phyloP scores from a whole-genome alignment of 2,329 filamentous ascomycete species.

The Cordyceps pruinosa region DNA sequence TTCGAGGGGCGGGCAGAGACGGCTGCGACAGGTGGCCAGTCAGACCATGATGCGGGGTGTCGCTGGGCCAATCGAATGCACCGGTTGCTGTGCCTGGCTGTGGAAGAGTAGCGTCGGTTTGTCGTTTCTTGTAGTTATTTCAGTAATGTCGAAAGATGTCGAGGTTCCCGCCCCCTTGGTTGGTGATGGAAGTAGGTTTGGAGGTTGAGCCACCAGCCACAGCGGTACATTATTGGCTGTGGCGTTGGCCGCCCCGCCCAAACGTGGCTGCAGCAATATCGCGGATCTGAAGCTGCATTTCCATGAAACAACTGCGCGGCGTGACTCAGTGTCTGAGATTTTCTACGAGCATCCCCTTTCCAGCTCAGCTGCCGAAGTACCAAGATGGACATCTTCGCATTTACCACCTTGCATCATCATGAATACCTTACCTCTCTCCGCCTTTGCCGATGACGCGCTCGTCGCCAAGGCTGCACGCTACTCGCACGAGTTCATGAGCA shows the following conservation, averaged over 20 bases:
- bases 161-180: conserved; percentile 2
- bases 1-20: neutral
- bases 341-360: no score
- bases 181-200: neutral
- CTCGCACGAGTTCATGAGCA: conserved; percentile 64
- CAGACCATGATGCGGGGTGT: conserved; percentile 21
- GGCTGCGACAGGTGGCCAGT: conserved; percentile 16
- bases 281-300: neutral
- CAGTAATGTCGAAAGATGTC: neutral
- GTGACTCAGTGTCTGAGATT: neutral
- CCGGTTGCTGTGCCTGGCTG: neutral
- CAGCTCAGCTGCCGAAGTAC: no score
- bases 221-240: neutral
- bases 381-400: neutral
- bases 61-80: neutral
- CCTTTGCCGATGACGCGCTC: conserved; percentile 30
- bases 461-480: conserved; percentile 55
- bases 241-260: neutral
- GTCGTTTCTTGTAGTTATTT: neutral
- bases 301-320: neutral
- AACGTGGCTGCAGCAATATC: neutral
- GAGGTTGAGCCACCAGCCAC: neutral
- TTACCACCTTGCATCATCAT: neutral
- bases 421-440: neutral
- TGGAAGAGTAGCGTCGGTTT: no score